phyloP scores from a whole-genome alignment of 768 basidiomycete genomes.

The Lentinula lateritia region DNA sequence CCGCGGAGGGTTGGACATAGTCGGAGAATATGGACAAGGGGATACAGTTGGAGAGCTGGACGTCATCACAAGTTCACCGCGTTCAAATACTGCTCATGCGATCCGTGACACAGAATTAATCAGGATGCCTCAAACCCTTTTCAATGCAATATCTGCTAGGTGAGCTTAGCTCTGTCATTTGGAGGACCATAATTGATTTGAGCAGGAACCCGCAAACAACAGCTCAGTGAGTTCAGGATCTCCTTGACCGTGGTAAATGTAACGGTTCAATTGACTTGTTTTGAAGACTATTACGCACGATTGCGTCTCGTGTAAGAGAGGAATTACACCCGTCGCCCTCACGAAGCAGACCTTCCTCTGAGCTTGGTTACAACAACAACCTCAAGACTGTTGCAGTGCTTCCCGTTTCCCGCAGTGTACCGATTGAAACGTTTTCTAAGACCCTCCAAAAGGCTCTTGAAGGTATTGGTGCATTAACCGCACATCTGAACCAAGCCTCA shows the following conservation, averaged over 20 bases:
- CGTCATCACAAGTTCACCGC: constrained; percentile 86
- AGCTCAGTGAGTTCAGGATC: constrained; percentile 52
- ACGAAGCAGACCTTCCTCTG: constrained; percentile 41
- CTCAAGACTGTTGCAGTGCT: constrained; percentile 92
- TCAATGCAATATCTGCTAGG: constrained; percentile 94
- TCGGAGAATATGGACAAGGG: constrained; percentile 94
- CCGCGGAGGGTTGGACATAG: constrained; percentile 70
- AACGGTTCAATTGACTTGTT: not conserved
- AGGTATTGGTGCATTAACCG: constrained; percentile 88
- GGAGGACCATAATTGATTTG: not conserved
- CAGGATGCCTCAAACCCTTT: constrained; percentile 93
- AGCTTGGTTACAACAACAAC: constrained; percentile 80
- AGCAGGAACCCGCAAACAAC: constrained; percentile 81
- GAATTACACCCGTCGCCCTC: constrained; percentile 67
- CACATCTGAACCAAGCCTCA: constrained; percentile 90
- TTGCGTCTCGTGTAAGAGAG: constrained; percentile 85
- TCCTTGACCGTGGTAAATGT: not conserved
- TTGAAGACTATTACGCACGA: constrained; percentile 71
- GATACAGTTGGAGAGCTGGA: constrained; percentile 97
- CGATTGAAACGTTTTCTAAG: constrained; percentile 83
- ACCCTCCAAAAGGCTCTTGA: constrained; percentile 87
- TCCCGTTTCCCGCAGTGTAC: constrained; percentile 82
- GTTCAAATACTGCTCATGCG: constrained; percentile 90
- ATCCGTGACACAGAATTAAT: constrained; percentile 98
- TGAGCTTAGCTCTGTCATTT: constrained; percentile 21